Percentiles rank a stretch among this genome's conserved stretches.
These are phyloP conservation scores for Penstemon barbatus DNA, from an alignment of 257 asterid species.

Conservation along the genomic window DNA sequence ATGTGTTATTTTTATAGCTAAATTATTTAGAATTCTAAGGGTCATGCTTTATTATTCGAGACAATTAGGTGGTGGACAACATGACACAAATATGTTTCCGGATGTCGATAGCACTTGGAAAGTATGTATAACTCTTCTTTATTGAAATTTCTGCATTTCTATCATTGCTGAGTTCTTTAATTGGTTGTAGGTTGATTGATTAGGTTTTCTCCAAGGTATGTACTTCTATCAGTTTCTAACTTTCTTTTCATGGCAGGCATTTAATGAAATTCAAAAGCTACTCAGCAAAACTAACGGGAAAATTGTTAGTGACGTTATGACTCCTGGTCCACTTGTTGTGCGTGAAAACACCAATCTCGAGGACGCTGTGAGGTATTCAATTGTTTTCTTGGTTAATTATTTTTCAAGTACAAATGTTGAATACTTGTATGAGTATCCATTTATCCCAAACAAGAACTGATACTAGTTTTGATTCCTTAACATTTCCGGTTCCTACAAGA, in stretches of 20 bases:
- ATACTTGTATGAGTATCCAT: neutral
- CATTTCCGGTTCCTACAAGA: too few relatives aligned
- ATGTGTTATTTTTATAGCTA: neutral
- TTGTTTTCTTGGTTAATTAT: neutral
- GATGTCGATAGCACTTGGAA: constrained; percentile 93
- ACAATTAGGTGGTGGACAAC: constrained; percentile 59
- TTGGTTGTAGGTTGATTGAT: constrained; percentile 12
- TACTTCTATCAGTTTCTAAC: constrained; percentile 22
- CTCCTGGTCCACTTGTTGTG: constrained; percentile 57
- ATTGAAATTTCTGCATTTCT: too few relatives aligned
- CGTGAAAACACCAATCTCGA: constrained; percentile 67
- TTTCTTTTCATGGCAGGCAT: constrained; percentile 45
- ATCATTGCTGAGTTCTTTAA: too few relatives aligned
- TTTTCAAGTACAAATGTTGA: neutral
- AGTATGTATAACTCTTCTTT: constrained; percentile 35
- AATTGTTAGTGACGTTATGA: constrained; percentile 69
- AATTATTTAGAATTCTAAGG: neutral
- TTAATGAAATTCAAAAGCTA: constrained; percentile 69
- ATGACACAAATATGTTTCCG: constrained; percentile 76
- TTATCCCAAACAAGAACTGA: neutral
- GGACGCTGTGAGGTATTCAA: constrained; percentile 67
- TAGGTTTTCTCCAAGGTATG: neutral
- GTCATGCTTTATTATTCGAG: neutral
- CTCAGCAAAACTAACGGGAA: constrained; percentile 66
- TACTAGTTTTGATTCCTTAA: too few relatives aligned